Evolutionary conservation across 192 early-diverging fungal species (phyloP), one percentile per base, ranked within the genome.

Genomic region (Gaertneriomyces semiglobifer): DNA sequence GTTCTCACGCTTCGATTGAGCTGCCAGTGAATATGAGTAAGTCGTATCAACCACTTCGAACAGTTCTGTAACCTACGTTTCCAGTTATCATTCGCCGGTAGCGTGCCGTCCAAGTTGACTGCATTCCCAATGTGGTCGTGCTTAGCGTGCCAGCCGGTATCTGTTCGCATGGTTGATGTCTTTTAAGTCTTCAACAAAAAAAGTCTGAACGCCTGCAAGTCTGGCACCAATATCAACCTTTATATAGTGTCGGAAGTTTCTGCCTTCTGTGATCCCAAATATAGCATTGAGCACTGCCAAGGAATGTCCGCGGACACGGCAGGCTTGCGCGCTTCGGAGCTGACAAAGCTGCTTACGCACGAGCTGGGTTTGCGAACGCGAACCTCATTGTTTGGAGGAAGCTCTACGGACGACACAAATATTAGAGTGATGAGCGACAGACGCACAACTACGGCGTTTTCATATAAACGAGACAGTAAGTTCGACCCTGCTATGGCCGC

Each of bases 91-190:
- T 8, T 33, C 4, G 55, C 39, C 5, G 12, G 55, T 6, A 25
- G 55, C 20, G 20, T 57, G 16, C 55, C 55, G 39, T 57, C 55
- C 33, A 57, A 8, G 8, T 57, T 57, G 5, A 57, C 8, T 33
- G 55, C 18, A 38, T 16, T 57, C 4, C 55, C 55, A 14, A 57
- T 16, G 38, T 57, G 14, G 38, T 57, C 55, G 18, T 57, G 55
- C 25, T 33, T 33, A 33, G 25, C 25, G 55, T 57, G 33, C 55
- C 55, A 57, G 18, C 55, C 39, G 55, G 25, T 33, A 33, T 33
- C 25, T 33, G 25, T 33, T 33, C 25, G 25, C 25, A 33, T 33
- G 25, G 2, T 33, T 33, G 25, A 1, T 33, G 25, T 2, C 25
- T 33, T 33, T 2, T 2, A 33, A 33, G 25, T 33, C 25, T 33